A percentile compares a stretch with the other conserved stretches of the same genome.
Evolutionary conservation across 441 rosid species (phyloP).

Genomic region (Macaranga tanarius): DNA sequence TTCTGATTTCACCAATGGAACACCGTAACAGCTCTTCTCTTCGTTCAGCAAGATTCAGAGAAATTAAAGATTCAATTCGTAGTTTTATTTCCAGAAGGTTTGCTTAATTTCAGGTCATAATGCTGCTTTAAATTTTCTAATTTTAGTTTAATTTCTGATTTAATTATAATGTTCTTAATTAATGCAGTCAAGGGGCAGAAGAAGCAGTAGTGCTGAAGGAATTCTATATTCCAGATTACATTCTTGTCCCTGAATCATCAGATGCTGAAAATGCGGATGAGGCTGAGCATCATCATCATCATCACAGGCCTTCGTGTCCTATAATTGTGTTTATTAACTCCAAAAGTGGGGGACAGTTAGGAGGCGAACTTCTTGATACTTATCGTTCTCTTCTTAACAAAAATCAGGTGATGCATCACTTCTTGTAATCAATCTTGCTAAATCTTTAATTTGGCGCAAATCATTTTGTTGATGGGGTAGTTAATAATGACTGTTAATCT

Average conservation of each 20-base stretch:
- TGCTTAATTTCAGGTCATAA: background rate
- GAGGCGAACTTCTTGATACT: slow-evolving; percentile 68
- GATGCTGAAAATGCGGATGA: background rate
- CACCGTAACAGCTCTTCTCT: slow-evolving; percentile 11
- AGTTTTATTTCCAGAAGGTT: slow-evolving; percentile 37
- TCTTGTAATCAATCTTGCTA: too few species aligned
- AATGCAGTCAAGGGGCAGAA: slow-evolving; percentile 30
- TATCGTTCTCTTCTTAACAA: slow-evolving; percentile 57
- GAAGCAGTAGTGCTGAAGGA: slow-evolving; percentile 28
- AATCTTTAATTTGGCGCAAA: too few species aligned
- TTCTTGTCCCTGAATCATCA: slow-evolving; percentile 39
- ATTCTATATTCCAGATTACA: slow-evolving; percentile 56
- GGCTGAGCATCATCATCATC: background rate
- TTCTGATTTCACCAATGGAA: slow-evolving; percentile 18
- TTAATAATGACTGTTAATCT: background rate
- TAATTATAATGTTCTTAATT: background rate
- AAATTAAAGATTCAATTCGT: slow-evolving; percentile 21
- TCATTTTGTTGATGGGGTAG: background rate
- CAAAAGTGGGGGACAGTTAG: slow-evolving; percentile 81
- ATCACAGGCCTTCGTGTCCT: slow-evolving; percentile 48
- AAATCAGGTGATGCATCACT: slow-evolving; percentile 46
- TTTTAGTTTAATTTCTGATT: background rate
- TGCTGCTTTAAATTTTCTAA: too few species aligned
- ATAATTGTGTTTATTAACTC: slow-evolving; percentile 77
- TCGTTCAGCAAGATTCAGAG: slow-evolving; percentile 13